A percentile compares a stretch with the other conserved stretches of the same genome.
phyloP scores from a whole-genome alignment of 768 basidiomycete genomes.

The Lentinula detonsa region DNA sequence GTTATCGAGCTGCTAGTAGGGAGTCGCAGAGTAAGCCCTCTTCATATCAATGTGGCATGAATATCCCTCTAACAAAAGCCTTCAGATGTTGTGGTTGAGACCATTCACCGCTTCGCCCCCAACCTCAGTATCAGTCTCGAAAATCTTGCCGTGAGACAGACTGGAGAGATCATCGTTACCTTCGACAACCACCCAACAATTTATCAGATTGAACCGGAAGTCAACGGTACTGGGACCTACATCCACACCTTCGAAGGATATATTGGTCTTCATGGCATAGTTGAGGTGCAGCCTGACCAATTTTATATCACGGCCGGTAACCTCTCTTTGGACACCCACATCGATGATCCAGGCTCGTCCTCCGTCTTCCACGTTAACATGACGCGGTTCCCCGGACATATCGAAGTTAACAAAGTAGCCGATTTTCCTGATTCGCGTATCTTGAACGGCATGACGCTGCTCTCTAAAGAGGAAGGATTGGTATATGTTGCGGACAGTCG shows the following conservation, averaged over 20 bases:
- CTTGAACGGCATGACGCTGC: not conserved
- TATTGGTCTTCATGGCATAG: not conserved
- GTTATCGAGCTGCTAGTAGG: no score
- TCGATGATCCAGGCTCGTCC: not conserved
- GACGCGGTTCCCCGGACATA: not conserved
- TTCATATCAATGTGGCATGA: no score
- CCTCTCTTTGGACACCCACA: constrained; percentile 1
- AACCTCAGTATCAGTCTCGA: not conserved
- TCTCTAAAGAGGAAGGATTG: not conserved
- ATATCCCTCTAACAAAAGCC: not conserved
- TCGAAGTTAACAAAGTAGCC: not conserved
- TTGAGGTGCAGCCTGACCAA: not conserved
- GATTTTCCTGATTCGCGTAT: not conserved
- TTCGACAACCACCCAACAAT: not conserved
- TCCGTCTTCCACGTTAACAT: constrained; percentile 1
- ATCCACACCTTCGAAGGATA: not conserved
- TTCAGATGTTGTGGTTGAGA: not conserved
- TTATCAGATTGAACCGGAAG: constrained; percentile 1
- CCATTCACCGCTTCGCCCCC: not conserved
- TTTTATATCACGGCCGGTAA: not conserved
- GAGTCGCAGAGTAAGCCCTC: no score
- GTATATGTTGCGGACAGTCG: constrained; percentile 2
- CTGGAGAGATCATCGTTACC: not conserved
- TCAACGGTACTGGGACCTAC: not conserved
- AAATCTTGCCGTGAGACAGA: not conserved